These are phyloP conservation scores for Fermentozyma sake DNA, from an alignment of 1,139 yeast species.

Conservation along the genomic window DNA sequence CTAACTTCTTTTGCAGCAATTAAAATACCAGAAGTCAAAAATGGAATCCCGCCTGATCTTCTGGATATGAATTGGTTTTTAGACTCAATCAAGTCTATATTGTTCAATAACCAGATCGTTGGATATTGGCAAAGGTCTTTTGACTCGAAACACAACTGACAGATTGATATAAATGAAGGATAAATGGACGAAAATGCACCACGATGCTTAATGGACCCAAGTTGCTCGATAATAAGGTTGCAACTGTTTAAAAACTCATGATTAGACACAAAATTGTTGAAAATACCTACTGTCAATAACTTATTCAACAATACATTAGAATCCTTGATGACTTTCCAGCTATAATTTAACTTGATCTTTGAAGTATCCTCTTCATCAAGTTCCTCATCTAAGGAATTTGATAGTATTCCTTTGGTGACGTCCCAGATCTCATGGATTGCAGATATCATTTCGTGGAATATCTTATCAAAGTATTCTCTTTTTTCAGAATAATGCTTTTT, in stretches of 20 bases:
- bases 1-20: slow-evolving; percentile 36
- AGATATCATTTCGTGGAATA: slow-evolving; percentile 5
- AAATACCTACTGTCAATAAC: slow-evolving; percentile 23
- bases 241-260: slow-evolving; percentile 15
- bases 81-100: slow-evolving; percentile 47
- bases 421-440: slow-evolving; percentile 46
- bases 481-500: not conserved
- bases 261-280: slow-evolving; percentile 1
- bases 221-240: slow-evolving; percentile 55
- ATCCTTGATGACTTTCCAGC: slow-evolving; percentile 86
- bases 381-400: slow-evolving; percentile 41
- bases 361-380: slow-evolving; percentile 28
- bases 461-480: slow-evolving; percentile 1
- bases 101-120: slow-evolving; percentile 50
- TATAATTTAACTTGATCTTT: slow-evolving; percentile 62
- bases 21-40: slow-evolving; percentile 66
- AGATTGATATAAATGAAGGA: slow-evolving; percentile 68
- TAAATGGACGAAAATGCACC: slow-evolving; percentile 89
- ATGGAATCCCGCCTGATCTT: slow-evolving; percentile 91
- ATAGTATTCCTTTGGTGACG: slow-evolving; percentile 48
- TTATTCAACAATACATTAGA: slow-evolving; percentile 52
- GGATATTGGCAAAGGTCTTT: slow-evolving; percentile 32
- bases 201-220: slow-evolving; percentile 74
- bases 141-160: slow-evolving; percentile 42
- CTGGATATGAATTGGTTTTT: slow-evolving; percentile 72